Conservation (phyloP, 2,329 filamentous ascomycete genomes). For the Xylariaceae sp. region DNA sequence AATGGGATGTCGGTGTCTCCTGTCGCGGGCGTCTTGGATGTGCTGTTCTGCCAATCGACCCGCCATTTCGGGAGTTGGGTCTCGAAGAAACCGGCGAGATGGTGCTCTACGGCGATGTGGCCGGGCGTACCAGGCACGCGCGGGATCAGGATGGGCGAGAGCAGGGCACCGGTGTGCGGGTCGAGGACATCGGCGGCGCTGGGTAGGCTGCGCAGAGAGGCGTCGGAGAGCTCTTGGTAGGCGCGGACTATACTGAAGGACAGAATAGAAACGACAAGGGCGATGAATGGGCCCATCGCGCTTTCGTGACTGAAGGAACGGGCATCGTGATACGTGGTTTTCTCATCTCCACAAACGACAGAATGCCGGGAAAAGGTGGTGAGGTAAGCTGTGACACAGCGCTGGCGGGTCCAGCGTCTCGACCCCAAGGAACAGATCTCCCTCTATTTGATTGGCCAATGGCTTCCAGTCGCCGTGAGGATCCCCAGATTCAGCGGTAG, state of each 20-base stretch:
- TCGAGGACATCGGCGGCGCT: conserved; percentile 73
- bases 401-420: too few species aligned
- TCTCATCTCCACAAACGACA: too few species aligned
- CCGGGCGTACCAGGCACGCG: conserved; percentile 85
- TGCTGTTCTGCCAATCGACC: conserved; percentile 85
- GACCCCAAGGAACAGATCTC: too few species aligned
- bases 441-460: too few species aligned
- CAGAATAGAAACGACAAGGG: too few species aligned
- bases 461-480: too few species aligned
- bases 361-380: too few species aligned
- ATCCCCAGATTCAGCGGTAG: too few species aligned
- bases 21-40: conserved; percentile 72
- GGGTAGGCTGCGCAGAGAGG: conserved; percentile 67
- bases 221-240: conserved; percentile 63
- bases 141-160: conserved; percentile 82
- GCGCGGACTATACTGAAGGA: conserved; percentile 31
- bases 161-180: conserved; percentile 67
- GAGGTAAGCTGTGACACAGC: too few species aligned
- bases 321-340: too few species aligned
- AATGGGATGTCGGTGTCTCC: conserved; percentile 72
- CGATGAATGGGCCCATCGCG: too few species aligned
- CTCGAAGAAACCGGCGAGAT: conserved; percentile 81
- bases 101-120: conserved; percentile 65
- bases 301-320: too few species aligned
- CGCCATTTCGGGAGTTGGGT: conserved; percentile 73